Base-by-base conservation (phyloP, 768 basidiomycete species). In the Glaciozyma antarctica region DNA sequence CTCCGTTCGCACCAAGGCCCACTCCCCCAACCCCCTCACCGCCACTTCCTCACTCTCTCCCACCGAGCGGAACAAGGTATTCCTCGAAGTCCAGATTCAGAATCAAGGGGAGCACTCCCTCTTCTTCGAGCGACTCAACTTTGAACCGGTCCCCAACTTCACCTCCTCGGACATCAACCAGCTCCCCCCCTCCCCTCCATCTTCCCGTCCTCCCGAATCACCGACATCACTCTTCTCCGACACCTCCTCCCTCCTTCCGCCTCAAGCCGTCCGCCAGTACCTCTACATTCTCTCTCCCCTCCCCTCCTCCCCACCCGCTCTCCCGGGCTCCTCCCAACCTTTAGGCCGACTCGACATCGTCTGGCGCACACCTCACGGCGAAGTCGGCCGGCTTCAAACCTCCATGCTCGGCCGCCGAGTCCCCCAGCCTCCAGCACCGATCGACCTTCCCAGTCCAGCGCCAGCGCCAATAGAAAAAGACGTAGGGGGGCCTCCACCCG, bases 1-100 rank as follows among this genome's bases (percentile, higher is more conserved):
- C 19, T 90, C 90, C 0, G 92, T 97, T 64, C 94, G 94, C 77
- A 95, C 92, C 19, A 93, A 93, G 76, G 89, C 94, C 0, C 89
- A 95, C 75, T 73, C 80, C 3, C 82, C 88, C 1, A 82, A 81
- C 59, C 34, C 65, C 9, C 8, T 28, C n/a, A 54, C 30, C 16
- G 22, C 65, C 21, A 83, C 87, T 26, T 85, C 90, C 2, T 67
- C 84, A 16, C 78, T 92, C 34, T 82, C 84, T 9, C 76, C 81
- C 4, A 54, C 76, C 4, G 86, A 89, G 70, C 82, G 89, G 61
- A 84, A 88, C 56, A 89, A 89, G 68, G 81, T 94, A 43, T 92
- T 90, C 76, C 84, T 97, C 26, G 93, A 97, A 75, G 84, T 94
- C 5, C 89, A 94, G 73, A 85, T 94, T 16, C 90, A 94, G 74